These are phyloP conservation scores for Russula virescens DNA, from an alignment of 768 basidiomycete genomes.

Conservation along the genomic window DNA sequence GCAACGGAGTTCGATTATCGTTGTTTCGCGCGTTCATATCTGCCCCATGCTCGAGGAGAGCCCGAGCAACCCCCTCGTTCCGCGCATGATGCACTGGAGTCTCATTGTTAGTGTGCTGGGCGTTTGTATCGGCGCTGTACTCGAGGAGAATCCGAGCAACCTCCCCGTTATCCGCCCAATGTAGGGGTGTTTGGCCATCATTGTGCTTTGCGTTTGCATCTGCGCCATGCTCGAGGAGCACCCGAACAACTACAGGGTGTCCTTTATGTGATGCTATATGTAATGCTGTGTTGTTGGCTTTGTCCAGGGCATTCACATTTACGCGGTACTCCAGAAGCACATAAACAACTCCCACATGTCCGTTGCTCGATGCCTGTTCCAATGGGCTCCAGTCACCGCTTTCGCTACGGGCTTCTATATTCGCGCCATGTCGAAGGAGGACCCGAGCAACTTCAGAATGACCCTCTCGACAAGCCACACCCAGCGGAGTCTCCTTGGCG, in stretches of 20 bases:
- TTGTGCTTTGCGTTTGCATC: no score
- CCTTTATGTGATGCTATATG: background rate
- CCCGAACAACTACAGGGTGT: no score
- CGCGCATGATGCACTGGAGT: background rate
- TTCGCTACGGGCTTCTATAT: background rate
- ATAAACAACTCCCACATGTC: background rate
- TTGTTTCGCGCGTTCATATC: no score
- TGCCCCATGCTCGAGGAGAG: background rate
- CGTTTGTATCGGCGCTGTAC: background rate
- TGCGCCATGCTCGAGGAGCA: no score
- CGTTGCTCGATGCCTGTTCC: background rate
- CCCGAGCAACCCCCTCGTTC: background rate
- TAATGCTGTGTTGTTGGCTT: background rate
- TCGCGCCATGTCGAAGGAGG: background rate
- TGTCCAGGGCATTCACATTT: background rate
- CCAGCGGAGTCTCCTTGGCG: background rate
- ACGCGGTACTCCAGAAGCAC: background rate
- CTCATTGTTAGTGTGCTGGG: rapidly evolving
- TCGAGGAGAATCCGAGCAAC: no score
- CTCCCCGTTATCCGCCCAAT: no score
- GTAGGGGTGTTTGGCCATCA: no score
- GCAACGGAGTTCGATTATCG: background rate
- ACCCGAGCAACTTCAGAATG: background rate
- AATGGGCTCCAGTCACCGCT: background rate
- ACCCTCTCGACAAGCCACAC: background rate